Evolutionary conservation across 805 yeast genomes (phyloP), one percentile per base, ranked within the genome.

Genomic region (Tetrapisispora arboricola): DNA sequence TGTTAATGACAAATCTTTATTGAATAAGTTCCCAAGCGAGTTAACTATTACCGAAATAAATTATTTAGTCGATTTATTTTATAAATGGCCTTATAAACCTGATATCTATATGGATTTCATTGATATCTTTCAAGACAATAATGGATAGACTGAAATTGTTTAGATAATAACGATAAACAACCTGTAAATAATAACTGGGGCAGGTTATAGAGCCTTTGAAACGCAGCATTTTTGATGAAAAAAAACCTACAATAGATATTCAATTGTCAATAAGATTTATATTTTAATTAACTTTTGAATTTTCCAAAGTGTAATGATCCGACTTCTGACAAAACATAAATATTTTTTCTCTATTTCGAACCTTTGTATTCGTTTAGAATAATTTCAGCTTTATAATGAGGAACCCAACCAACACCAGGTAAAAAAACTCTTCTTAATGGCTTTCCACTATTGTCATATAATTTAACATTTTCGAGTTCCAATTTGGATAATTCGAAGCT

Each of bases 11-110:
- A 38, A 44, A 12, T 65, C 63, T 0, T 38, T 80, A 2, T 51
- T 75, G 39, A 54, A 70, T 13, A 73, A 67, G 44, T 54, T 57
- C 3, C 72, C 80, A 1, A 58, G 63, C 13, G 70, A 72, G 3
- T 62, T 87, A 36, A 65, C 76, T 0, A 54, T 64, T 2, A 73
- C 72, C 1, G 90, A 86, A n/a, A 65, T 80, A 44, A 43, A 66
- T 6, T 48, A 57, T 6, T 54, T 88, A 6, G 66, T 77, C 9
- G 60, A 71, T 3, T 66, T 63, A 2, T 85, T 80, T 54, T 69
- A 66, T 32, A 53, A 62, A 12, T 90, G 96, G 97, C 92, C 96
- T 0, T 90, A 87, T 67, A 86, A 80, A 58, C 96, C 94, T 0
- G 71, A 64, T 42, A 57, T 63, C 42, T 55, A 65, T 49, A 56